Evolutionary conservation across 2,329 filamentous ascomycete species (phyloP), one percentile per base, ranked within the genome.

Genomic region (Pezicula radicicola): DNA sequence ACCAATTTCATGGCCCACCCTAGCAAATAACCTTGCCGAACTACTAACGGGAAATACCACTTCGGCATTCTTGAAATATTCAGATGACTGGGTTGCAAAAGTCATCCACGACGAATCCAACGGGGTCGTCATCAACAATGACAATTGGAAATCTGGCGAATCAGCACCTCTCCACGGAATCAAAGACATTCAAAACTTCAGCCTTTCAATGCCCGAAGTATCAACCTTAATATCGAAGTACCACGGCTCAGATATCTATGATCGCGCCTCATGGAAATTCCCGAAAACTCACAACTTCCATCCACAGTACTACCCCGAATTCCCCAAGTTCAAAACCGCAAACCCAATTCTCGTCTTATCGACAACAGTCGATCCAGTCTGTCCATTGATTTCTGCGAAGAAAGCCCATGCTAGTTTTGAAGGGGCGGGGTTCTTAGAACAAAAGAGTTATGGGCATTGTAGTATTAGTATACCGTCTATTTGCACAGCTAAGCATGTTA

Each of bases 51-150:
- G 52, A 18, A 56, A 58, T 39, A 18, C 41, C 10, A 56, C 54
- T 3, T 42, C 48, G 6, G 54, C 48, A 1, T 70, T 69, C 21
- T 54, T 72, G 15, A 61, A 63, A 1, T 76, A 58, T 21, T 54
- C 55, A 10, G 55, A 58, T 30, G 35, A 25, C 4, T 56, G 53
- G 54, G 16, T 56, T 18, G 19, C 49, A 15, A 33, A 25, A 18
- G 15, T 49, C 28, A 15, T 45, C 27, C 19, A 16, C 12, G 55
- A 57, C n/a, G 55, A 57, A 16, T 55, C 55, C 9, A 51, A 55
- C 16, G 45, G 41, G 6, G 55, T 57, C 39, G 50, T 57, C 10
- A 30, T 53, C 4, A 8, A 16, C 13, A 57, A 57, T 25, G 55
- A 57, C 27, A 53, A 53, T 47, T 48, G 39, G 48, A 50, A 51